phyloP scores from a whole-genome alignment of 148 eudicot species.

The Bassia scoparia region DNA sequence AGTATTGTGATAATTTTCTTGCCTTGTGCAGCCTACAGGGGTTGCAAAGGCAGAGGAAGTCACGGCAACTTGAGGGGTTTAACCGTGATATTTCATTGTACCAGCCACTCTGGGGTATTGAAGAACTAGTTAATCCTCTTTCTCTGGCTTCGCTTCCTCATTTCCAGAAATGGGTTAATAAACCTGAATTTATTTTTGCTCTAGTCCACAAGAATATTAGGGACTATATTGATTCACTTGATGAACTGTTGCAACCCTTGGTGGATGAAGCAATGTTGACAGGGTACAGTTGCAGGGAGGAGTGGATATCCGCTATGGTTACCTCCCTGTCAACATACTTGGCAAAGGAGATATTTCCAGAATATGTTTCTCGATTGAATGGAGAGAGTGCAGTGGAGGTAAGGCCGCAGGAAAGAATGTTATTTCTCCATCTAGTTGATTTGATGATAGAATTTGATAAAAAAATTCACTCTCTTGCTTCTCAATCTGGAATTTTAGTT shows the following conservation, averaged over 20 bases:
- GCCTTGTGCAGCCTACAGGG: slow-evolving; percentile 80
- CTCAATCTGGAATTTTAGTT: slow-evolving; percentile 51
- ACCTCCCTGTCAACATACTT: slow-evolving; percentile 70
- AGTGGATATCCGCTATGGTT: slow-evolving; percentile 90
- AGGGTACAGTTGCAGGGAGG: slow-evolving; percentile 96
- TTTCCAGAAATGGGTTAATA: slow-evolving; percentile 78
- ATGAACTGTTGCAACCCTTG: slow-evolving; percentile 86
- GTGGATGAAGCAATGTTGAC: slow-evolving; percentile 91
- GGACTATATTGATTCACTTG: slow-evolving; percentile 86
- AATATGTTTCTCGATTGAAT: slow-evolving; percentile 50
- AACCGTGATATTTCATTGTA: slow-evolving; percentile 43
- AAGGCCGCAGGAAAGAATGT: slow-evolving; percentile 48
- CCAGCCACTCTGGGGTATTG: slow-evolving; percentile 95
- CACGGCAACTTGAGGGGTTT: slow-evolving; percentile 76
- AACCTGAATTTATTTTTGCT: slow-evolving; percentile 90
- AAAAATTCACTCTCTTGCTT: slow-evolving; percentile 52
- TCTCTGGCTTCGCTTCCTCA: slow-evolving; percentile 71
- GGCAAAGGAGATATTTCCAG: slow-evolving; percentile 81
- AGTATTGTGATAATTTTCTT: slow-evolving; percentile 73
- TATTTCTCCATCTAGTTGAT: slow-evolving; percentile 85
- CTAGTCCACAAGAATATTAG: slow-evolving; percentile 74
- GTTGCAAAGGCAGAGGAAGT: slow-evolving; percentile 70
- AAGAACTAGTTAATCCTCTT: slow-evolving; percentile 86
- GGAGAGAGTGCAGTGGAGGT: slow-evolving; percentile 48
- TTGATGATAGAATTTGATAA: slow-evolving; percentile 89